Evolutionary conservation across 2,329 filamentous ascomycete genomes (phyloP), one percentile per base, ranked within the genome.

Genomic region (Didymosphaeria variabile): DNA sequence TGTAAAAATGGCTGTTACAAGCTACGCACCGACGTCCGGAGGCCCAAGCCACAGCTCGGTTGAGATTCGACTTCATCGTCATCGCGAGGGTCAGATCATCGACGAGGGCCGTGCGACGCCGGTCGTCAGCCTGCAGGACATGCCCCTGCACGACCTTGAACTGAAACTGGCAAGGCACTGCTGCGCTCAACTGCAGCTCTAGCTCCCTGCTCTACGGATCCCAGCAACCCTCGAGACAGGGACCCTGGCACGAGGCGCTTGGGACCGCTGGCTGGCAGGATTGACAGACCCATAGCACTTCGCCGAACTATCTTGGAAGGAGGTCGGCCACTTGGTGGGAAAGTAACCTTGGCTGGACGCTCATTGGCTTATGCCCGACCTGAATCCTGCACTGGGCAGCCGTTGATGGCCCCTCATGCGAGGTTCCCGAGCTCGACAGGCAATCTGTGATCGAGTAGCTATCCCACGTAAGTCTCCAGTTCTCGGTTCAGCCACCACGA

Each of bases 81-180:
- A 64, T 67, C 53, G 60, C 52, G 59, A 55, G 53, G 59, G 58
- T 67, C 61, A 62, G 59, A 67, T 66, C 67, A 60, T 53, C 56
- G 55, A n/a, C 29, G 15, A 19, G 31, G 56, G n/a, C 62, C 59
- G 65, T 65, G 65, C 61, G 51, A 64, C 55, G 55, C 67, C 66
- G 51, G 40, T 60, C 61, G 69, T 73, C 68, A 75, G 69, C 72
- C 64, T 72, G 70, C 71, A 72, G 65, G 60, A 65, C 62, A 63
- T 60, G 53, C 65, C 70, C 72, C 65, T 73, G 71, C 63, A 64
- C 57, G 60, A 40, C 54, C 55, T 64, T 65, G 58, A 63, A 60
- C 68, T 72, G 69, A 73, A 75, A 75, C 70, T 59, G 66, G 61
- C 66, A 71, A 68, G 66, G 72, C 70, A 59, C 57, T 68, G 61